These are phyloP conservation scores for Epichloe sylvatica DNA, from an alignment of 2,329 filamentous ascomycete species.

Conservation along the genomic window DNA sequence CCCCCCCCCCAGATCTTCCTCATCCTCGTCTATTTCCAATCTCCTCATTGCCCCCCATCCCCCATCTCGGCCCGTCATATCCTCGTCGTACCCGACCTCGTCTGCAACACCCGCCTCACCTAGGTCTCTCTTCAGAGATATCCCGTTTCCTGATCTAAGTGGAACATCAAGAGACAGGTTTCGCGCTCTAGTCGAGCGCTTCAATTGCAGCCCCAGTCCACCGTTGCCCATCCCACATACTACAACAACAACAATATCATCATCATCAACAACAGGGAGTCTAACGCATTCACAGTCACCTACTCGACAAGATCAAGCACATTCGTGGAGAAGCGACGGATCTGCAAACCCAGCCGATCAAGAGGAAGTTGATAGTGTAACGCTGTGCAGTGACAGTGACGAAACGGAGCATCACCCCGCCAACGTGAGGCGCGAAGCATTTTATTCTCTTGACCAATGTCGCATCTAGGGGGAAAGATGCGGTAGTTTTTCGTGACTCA, in stretches of 20 bases:
- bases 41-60: constrained; percentile 3
- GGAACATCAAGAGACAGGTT: constrained; percentile 12
- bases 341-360: constrained; percentile 27
- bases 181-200: constrained; percentile 12
- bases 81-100: background rate
- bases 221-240: constrained; percentile 9
- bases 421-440: background rate
- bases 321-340: constrained; percentile 21
- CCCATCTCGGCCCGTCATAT: background rate
- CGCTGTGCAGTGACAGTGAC: background rate
- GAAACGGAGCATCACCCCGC: background rate
- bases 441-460: background rate
- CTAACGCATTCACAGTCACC: constrained; percentile 30
- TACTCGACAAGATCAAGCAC: constrained; percentile 41
- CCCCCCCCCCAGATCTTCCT: no score
- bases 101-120: background rate
- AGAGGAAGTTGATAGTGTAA: constrained; percentile 29
- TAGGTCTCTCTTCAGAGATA: background rate
- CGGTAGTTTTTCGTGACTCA: no score
- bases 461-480: no score
- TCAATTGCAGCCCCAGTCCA: constrained; percentile 11
- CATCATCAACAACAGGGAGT: constrained; percentile 13
- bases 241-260: background rate
- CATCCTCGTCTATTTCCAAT: constrained; percentile 17
- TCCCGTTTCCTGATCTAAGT: constrained; percentile 7